A percentile compares a stretch with the other conserved stretches of the same genome.
Conservation (phyloP, 208 protist genomes). For the Kentomonas sorsogonicus region DNA sequence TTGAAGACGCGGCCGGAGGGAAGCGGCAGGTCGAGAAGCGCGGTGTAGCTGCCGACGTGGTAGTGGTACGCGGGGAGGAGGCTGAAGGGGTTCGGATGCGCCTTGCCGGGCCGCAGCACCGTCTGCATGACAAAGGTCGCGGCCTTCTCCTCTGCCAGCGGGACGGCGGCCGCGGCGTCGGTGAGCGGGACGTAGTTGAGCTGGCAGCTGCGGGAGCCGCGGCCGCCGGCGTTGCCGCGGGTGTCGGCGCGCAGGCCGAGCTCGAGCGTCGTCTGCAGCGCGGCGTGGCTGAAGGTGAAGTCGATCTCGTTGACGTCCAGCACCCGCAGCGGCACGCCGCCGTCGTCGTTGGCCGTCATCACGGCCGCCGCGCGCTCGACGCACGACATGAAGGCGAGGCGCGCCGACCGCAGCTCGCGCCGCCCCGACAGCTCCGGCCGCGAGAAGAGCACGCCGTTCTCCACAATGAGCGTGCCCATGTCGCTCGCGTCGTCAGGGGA, state of each 20-base stretch:
- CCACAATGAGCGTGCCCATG: slow-evolving; percentile 28
- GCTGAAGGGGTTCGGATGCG: slow-evolving; percentile 31
- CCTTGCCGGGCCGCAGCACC: slow-evolving; percentile 16
- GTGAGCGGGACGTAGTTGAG: slow-evolving; percentile 59
- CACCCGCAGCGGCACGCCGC: slow-evolving; percentile 29
- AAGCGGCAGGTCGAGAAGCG: slow-evolving; percentile 32
- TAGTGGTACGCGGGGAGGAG: slow-evolving; percentile 37
- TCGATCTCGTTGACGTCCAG: slow-evolving; percentile 66
- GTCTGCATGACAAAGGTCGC: slow-evolving; percentile 41
- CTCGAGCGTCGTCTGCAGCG: slow-evolving; percentile 46
- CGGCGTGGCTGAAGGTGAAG: slow-evolving; percentile 60
- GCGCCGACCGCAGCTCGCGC: slow-evolving; percentile 53
- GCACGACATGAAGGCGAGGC: slow-evolving; percentile 56
- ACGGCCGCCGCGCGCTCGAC: slow-evolving; percentile 28
- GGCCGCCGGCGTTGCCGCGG: no score
- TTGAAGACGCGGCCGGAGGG: slow-evolving; percentile 1
- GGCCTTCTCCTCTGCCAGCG: slow-evolving; percentile 29
- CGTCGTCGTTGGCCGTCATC: slow-evolving; percentile 26
- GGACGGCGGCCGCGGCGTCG: slow-evolving; percentile 22
- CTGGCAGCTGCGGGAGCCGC: slow-evolving; percentile 37
- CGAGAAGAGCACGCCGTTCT: slow-evolving; percentile 64
- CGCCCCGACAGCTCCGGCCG: slow-evolving; percentile 36
- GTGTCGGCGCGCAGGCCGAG: slow-evolving; percentile 46
- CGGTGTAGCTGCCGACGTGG: slow-evolving; percentile 54
- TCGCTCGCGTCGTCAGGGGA: slow-evolving; percentile 1